Percentiles rank a stretch among this genome's conserved stretches.
Evolutionary conservation across 2,329 filamentous ascomycete genomes (phyloP).

Genomic region (Magnaporthiopsis rhizophila): DNA sequence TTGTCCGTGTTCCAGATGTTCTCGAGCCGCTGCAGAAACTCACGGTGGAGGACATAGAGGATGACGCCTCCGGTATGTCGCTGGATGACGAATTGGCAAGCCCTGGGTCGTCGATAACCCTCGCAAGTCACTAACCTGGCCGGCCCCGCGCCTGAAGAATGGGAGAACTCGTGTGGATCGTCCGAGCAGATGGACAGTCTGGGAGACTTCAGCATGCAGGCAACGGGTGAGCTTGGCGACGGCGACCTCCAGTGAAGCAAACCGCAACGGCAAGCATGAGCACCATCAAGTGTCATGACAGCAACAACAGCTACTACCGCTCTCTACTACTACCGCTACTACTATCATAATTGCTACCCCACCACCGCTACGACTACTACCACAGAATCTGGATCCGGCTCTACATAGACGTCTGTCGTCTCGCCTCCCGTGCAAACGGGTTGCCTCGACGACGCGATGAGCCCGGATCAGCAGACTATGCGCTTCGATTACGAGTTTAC

Average conservation of each 20-base stretch:
- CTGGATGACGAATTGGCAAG: conserved; percentile 28
- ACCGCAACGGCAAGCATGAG: background rate
- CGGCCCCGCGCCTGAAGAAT: conserved; percentile 30
- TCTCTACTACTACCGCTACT: background rate
- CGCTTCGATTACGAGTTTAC: conserved; percentile 6
- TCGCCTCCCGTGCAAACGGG: too few relatives aligned
- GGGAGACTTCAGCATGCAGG: conserved; percentile 35
- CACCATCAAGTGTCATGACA: background rate
- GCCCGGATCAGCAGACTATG: background rate
- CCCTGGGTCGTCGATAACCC: conserved; percentile 17
- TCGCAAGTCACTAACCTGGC: conserved; percentile 26
- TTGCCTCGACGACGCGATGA: too few relatives aligned
- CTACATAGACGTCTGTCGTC: background rate
- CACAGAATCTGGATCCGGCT: background rate
- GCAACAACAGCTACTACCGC: background rate
- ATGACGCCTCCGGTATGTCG: conserved; percentile 51
- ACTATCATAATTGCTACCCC: background rate
- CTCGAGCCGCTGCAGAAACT: conserved; percentile 42
- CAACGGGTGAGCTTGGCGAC: conserved; percentile 29
- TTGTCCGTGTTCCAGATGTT: conserved; percentile 25
- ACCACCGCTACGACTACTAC: background rate
- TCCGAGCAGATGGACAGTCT: conserved; percentile 47
- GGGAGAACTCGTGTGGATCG: conserved; percentile 46
- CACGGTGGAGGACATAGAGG: conserved; percentile 49
- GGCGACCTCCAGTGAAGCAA: conserved; percentile 12